Percentiles rank a stretch among this genome's conserved stretches.
Conservation (phyloP, 345 rosid genomes). For the Rhizophora apiculata region DNA sequence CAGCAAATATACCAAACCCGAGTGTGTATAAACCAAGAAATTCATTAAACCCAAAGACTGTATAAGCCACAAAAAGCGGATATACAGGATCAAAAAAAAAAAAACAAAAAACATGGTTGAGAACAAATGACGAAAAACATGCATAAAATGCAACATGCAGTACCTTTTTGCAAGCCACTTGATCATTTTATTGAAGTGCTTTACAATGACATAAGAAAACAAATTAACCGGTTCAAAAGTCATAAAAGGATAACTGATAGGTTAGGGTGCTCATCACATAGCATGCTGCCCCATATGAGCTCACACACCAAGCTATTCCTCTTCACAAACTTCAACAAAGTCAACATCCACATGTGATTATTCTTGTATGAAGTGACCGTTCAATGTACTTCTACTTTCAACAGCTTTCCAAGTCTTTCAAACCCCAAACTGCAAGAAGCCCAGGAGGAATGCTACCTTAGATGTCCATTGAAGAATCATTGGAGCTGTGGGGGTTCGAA, state of each 20-base stretch:
- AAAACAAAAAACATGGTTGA: no score
- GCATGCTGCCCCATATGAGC: constrained; percentile 24
- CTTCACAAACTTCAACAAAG: constrained; percentile 33
- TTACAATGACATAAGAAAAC: constrained; percentile 10
- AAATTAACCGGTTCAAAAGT: constrained; percentile 14
- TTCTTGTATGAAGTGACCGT: constrained; percentile 30
- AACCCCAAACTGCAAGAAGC: constrained; percentile 8
- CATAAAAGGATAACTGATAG: constrained; percentile 13
- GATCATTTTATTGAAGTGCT: constrained; percentile 13
- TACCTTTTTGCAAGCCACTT: background rate
- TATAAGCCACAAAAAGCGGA: no score
- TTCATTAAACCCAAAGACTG: no score
- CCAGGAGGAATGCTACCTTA: constrained; percentile 10
- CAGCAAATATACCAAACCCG: no score
- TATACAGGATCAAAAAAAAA: no score
- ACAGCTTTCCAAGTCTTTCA: constrained; percentile 10
- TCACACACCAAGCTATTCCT: constrained; percentile 21
- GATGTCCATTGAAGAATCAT: constrained; percentile 87
- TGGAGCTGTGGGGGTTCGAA: constrained; percentile 54
- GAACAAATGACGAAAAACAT: no score
- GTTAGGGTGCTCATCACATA: constrained; percentile 16
- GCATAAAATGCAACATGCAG: background rate
- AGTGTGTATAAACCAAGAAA: no score
- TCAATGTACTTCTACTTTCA: constrained; percentile 21
- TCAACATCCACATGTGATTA: constrained; percentile 26